Evolutionary conservation across 2,329 filamentous ascomycete species (phyloP).

Genomic region (Mariannaea sp.): DNA sequence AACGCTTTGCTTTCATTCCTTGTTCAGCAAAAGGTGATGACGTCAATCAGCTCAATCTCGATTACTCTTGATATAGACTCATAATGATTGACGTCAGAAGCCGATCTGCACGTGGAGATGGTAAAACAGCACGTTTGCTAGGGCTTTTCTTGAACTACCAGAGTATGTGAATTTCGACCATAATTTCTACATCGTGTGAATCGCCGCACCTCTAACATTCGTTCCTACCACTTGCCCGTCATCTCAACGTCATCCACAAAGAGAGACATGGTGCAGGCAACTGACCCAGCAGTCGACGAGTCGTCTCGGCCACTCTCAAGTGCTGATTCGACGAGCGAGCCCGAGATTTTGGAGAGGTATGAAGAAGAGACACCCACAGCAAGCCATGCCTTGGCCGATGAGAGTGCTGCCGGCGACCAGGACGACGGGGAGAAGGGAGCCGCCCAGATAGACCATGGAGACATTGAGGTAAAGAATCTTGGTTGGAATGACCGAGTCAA

Average conservation of each 20-base stretch:
- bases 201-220: no score
- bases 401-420: constrained; percentile 40
- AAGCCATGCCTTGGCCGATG: constrained; percentile 45
- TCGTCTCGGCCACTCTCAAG: constrained; percentile 27
- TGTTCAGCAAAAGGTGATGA: not conserved
- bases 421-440: constrained; percentile 47
- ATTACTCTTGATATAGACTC: not conserved
- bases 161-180: not conserved
- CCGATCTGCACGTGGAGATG: not conserved
- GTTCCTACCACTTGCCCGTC: no score
- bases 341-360: constrained; percentile 37
- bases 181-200: not conserved
- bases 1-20: no score
- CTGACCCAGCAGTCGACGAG: constrained; percentile 2
- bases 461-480: constrained; percentile 55
- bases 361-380: constrained; percentile 41
- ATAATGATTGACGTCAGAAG: not conserved
- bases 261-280: no score
- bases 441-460: constrained; percentile 53
- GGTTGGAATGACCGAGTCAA: not conserved
- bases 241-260: not conserved
- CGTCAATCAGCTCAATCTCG: not conserved
- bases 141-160: not conserved
- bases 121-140: not conserved
- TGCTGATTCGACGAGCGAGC: constrained; percentile 31